phyloP scores from a whole-genome alignment of 2,329 filamentous ascomycete species.

The Scedosporium apiospermum region DNA sequence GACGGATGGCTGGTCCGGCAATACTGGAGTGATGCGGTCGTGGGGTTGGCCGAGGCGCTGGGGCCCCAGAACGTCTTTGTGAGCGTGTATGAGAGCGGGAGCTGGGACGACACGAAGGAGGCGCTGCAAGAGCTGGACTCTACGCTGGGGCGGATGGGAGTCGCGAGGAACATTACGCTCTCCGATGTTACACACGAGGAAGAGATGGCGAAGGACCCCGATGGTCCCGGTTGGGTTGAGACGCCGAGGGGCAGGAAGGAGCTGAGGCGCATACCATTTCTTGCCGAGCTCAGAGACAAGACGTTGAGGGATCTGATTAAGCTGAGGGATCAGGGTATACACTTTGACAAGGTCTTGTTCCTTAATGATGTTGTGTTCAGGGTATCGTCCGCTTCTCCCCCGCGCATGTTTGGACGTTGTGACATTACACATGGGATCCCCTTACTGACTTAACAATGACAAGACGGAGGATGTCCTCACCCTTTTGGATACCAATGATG shows the following conservation, averaged over 20 bases:
- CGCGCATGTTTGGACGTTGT: background rate
- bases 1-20: constrained; percentile 48
- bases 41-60: constrained; percentile 45
- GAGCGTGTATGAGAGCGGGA: constrained; percentile 59
- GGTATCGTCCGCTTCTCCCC: constrained; percentile 22
- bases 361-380: constrained; percentile 56
- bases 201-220: constrained; percentile 35
- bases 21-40: constrained; percentile 53
- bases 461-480: constrained; percentile 45
- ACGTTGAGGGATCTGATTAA: constrained; percentile 50
- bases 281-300: constrained; percentile 54
- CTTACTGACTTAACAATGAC: background rate
- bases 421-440: background rate
- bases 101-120: constrained; percentile 58
- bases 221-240: constrained; percentile 51
- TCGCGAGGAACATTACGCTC: constrained; percentile 45
- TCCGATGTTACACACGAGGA: constrained; percentile 51
- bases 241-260: constrained; percentile 45
- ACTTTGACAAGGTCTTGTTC: constrained; percentile 50
- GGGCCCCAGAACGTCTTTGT: constrained; percentile 59
- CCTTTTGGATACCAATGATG: constrained; percentile 46
- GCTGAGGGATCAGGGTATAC: constrained; percentile 37
- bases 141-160: constrained; percentile 39
- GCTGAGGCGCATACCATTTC: constrained; percentile 58
- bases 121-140: constrained; percentile 47